Evolutionary conservation across 1,284 basidiomycete species (phyloP), one percentile per base, ranked within the genome.

Genomic region (Heliocybe sulcata): DNA sequence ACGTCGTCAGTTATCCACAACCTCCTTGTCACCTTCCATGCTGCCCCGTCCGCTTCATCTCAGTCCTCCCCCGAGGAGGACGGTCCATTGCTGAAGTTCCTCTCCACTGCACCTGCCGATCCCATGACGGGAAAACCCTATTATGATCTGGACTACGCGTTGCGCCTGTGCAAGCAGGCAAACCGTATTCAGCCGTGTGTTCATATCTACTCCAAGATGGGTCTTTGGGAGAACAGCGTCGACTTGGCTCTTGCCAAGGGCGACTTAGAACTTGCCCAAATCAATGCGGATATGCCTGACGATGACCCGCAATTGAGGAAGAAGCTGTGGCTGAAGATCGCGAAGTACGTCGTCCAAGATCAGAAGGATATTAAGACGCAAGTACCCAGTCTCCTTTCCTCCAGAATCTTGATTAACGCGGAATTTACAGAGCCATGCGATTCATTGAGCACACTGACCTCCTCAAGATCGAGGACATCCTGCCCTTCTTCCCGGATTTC

Each of bases 401-500:
- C 54, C 52, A 51, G 20, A 52, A 20, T 25, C 12, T 11, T 25
- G 8, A 49, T 33, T 35, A 29, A 27, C 55, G 55, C 53, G 52
- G n/a, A 45, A 56, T 47, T 29, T 16, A 26, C 63, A 97, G 94
- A 53, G 97, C 96, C 16, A 98, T 99, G 92, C 83, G 81, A 33
- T 98, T 99, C 75, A 76, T 99, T 59, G 92, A 97, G 64, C 89
- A 92, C 57, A 97, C 96, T 0, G 89, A 94, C 63, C 73, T 98
- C 26, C 83, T 99, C 65, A 96, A 98, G 71, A 96, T 99, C 60
- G 97, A 99, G 69, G 97, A 99, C 67, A 96, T 99, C 54, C 74
- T 99, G 23, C 97, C 97, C 2, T 99, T 98, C 84, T 99, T 99
- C 84, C 96, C 97, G 1, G 96, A 99, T 72, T 99, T 99, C 70